Conservation (phyloP, 2,329 filamentous ascomycete species). For the Cordyceps javanica region DNA sequence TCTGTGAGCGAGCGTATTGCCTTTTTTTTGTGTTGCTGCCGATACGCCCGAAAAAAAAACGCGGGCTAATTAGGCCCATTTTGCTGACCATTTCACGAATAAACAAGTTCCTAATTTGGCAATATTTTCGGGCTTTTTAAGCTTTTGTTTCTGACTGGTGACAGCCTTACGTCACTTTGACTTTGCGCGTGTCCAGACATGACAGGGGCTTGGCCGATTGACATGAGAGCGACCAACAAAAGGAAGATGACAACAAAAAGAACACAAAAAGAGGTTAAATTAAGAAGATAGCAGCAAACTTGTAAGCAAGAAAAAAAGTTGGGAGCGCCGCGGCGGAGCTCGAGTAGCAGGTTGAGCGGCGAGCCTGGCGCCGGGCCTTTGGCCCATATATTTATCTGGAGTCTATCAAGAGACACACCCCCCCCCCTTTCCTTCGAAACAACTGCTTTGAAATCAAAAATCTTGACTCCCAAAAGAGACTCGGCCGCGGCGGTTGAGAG, state of each 20-base stretch:
- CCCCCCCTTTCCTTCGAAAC: too few relatives aligned
- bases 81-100: background rate
- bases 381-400: background rate
- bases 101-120: background rate
- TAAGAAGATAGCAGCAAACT: background rate
- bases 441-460: too few relatives aligned
- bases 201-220: too few relatives aligned
- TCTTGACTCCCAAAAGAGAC: too few relatives aligned
- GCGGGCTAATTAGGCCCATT: background rate
- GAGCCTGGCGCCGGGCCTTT: background rate
- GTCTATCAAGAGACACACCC: too few relatives aligned
- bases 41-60: background rate
- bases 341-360: background rate
- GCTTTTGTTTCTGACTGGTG: too few relatives aligned
- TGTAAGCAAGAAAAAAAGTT: background rate
- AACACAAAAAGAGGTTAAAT: background rate
- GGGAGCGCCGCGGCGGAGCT: background rate
- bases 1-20: background rate
- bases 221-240: background rate
- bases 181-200: too few relatives aligned
- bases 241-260: background rate
- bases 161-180: too few relatives aligned
- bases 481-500: too few relatives aligned
- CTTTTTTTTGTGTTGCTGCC: background rate
- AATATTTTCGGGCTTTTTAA: background rate